Evolutionary conservation across 306 rosid species (phyloP).

Genomic region (Delonix regia): DNA sequence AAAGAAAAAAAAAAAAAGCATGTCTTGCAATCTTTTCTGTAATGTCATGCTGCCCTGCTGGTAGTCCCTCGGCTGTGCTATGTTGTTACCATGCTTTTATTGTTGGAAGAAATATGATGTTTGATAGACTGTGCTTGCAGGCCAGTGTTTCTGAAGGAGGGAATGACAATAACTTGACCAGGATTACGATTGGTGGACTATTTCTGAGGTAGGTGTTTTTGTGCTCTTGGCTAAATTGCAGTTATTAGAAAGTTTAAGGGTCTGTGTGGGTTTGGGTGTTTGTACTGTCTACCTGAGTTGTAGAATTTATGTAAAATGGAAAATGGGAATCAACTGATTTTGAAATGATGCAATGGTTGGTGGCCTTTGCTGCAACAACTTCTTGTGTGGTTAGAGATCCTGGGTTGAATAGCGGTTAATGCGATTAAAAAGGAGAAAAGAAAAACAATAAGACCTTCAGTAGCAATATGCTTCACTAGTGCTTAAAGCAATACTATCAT

Average conservation of each 20-base stretch:
- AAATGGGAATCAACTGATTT: constrained; percentile 16
- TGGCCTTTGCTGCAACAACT: not conserved
- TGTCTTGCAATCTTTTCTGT: not conserved
- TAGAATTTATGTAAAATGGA: constrained; percentile 22
- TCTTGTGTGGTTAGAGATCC: constrained; percentile 30
- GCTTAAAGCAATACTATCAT: constrained; percentile 20
- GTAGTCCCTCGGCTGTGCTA: no score
- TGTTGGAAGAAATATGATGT: constrained; percentile 32
- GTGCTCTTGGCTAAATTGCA: constrained; percentile 25
- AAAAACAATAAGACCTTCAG: constrained; percentile 20
- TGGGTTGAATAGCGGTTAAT: constrained; percentile 33
- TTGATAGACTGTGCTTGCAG: constrained; percentile 57
- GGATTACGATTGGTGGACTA: constrained; percentile 82
- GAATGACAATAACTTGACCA: constrained; percentile 78
- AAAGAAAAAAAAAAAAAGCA: not conserved
- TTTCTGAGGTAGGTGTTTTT: constrained; percentile 71
- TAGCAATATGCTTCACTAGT: constrained; percentile 20
- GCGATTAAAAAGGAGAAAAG: constrained; percentile 16
- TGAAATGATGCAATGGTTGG: constrained; percentile 27
- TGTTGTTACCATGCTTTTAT: constrained; percentile 10
- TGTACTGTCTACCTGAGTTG: constrained; percentile 15
- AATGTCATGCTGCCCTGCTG: constrained; percentile 28
- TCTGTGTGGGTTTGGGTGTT: constrained; percentile 17
- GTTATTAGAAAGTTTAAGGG: constrained; percentile 16
- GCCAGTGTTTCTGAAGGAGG: constrained; percentile 86